A percentile compares a stretch with the other conserved stretches of the same genome.
Conservation (phyloP, 2,329 filamentous ascomycete genomes). For the Phialemonium atrogriseum region DNA sequence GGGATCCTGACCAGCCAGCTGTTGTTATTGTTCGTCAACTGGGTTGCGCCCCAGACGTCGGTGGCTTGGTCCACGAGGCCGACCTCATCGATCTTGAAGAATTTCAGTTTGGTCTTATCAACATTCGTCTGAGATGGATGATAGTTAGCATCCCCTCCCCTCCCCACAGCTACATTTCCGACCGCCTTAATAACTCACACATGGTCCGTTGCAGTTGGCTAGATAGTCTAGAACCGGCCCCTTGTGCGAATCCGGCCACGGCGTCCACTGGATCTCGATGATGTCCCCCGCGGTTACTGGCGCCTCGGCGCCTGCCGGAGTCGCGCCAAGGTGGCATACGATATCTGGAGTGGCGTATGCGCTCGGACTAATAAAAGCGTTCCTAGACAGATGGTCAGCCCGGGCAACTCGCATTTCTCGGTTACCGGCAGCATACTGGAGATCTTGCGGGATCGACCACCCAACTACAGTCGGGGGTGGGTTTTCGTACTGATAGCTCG, state of each 20-base stretch:
- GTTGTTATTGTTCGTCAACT: slow-evolving; percentile 41
- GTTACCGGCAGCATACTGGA: slow-evolving; percentile 15
- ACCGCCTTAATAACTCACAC: too few relatives aligned
- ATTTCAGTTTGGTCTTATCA: slow-evolving; percentile 20
- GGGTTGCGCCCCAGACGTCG: slow-evolving; percentile 25
- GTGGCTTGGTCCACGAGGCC: slow-evolving; percentile 20
- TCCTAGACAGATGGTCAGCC: slow-evolving; percentile 8
- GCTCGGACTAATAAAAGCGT: slow-evolving; percentile 17
- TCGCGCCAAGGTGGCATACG: slow-evolving; percentile 18
- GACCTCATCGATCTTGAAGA: slow-evolving; percentile 23
- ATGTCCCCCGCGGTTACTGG: slow-evolving; percentile 17
- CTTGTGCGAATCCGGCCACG: slow-evolving; percentile 19
- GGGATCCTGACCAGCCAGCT: slow-evolving; percentile 41
- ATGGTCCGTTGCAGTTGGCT: slow-evolving; percentile 22
- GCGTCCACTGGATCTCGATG: slow-evolving; percentile 19
- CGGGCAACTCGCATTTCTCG: background rate
- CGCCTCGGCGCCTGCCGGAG: slow-evolving; percentile 16
- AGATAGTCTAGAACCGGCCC: slow-evolving; percentile 26
- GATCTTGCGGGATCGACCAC: slow-evolving; percentile 20
- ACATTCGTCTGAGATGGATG: slow-evolving; percentile 15
- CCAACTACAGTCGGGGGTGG: slow-evolving; percentile 19
- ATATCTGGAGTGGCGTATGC: slow-evolving; percentile 17
- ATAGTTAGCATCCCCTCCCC: background rate
- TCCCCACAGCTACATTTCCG: slow-evolving; percentile 4
- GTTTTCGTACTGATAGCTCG: slow-evolving; percentile 18